Conservation (phyloP, 179 eudicot species). For the Actinidia arguta region DNA sequence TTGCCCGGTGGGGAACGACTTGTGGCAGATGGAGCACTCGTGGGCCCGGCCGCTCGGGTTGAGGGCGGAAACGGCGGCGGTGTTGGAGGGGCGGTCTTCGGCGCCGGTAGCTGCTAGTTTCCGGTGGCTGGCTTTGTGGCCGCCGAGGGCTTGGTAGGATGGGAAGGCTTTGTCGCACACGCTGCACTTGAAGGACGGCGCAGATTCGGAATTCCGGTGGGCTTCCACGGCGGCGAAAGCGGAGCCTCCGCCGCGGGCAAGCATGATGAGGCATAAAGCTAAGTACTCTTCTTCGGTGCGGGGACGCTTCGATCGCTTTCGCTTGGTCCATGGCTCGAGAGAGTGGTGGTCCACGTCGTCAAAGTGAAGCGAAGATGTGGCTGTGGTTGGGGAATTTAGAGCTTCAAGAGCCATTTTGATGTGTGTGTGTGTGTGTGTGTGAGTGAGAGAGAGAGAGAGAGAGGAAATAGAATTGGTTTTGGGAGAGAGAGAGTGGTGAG, state of each 20-base stretch:
- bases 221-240: neutral
- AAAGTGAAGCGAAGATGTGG: conserved; percentile 3
- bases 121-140: conserved; percentile 63
- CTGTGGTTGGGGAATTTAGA: conserved; percentile 35
- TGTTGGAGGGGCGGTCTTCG: conserved; percentile 32
- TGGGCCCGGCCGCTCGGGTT: conserved; percentile 48
- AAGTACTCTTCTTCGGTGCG: conserved; percentile 66
- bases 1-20: conserved; percentile 59
- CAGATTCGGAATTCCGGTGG: neutral
- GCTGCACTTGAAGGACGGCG: conserved; percentile 32
- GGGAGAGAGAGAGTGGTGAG: neutral
- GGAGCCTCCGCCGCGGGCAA: conserved; percentile 55
- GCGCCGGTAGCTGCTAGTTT: conserved; percentile 16
- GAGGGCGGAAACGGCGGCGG: conserved; percentile 25
- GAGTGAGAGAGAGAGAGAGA: neutral
- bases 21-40: conserved; percentile 57
- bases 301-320: conserved; percentile 60
- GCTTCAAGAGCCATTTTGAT: conserved; percentile 53
- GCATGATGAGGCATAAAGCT: conserved; percentile 78
- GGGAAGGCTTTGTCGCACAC: conserved; percentile 44
- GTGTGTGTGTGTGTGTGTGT: too few species aligned
- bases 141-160: conserved; percentile 60
- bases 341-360: conserved; percentile 15
- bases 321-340: conserved; percentile 39
- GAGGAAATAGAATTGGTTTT: neutral